phyloP scores from a whole-genome alignment of 1,139 yeast species.

The Saccharomyces hybrid region DNA sequence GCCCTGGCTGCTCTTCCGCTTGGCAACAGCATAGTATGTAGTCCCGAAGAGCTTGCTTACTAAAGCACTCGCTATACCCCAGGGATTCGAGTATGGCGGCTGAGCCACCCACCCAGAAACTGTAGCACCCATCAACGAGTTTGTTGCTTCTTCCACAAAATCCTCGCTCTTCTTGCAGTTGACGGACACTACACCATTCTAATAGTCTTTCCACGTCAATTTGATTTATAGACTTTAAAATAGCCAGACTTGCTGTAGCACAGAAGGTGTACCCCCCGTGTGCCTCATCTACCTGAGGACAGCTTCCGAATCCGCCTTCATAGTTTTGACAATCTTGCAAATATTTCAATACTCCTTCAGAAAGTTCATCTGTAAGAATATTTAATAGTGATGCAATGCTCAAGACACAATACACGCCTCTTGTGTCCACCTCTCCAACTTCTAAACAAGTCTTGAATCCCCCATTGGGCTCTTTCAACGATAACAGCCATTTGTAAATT shows the following conservation, averaged over 20 bases:
- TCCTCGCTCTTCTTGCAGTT: constrained; percentile 71
- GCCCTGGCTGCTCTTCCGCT: constrained; percentile 52
- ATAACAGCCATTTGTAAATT: constrained; percentile 58
- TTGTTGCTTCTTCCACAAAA: constrained; percentile 86
- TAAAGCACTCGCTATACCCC: constrained; percentile 35
- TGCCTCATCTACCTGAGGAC: constrained; percentile 69
- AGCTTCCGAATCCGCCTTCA: constrained; percentile 93
- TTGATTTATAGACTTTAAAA: constrained; percentile 26
- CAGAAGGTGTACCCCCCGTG: constrained; percentile 97
- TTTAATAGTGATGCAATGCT: constrained; percentile 63
- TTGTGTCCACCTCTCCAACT: constrained; percentile 74
- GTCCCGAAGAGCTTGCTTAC: constrained; percentile 49
- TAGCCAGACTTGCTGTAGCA: constrained; percentile 64
- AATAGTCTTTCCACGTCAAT: constrained; percentile 40
- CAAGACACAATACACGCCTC: constrained; percentile 83
- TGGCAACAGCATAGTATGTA: constrained; percentile 79
- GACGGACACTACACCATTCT: constrained; percentile 68
- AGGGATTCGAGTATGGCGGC: constrained; percentile 44
- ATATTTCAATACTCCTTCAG: constrained; percentile 50
- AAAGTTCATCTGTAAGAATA: constrained; percentile 56
- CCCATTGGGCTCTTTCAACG: constrained; percentile 61
- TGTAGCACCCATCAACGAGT: constrained; percentile 92
- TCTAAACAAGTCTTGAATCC: constrained; percentile 33
- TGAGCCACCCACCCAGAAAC: constrained; percentile 92
- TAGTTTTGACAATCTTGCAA: constrained; percentile 71